Base-by-base conservation (phyloP, 495 filamentous ascomycete genomes). In the Tuber magnatum region DNA sequence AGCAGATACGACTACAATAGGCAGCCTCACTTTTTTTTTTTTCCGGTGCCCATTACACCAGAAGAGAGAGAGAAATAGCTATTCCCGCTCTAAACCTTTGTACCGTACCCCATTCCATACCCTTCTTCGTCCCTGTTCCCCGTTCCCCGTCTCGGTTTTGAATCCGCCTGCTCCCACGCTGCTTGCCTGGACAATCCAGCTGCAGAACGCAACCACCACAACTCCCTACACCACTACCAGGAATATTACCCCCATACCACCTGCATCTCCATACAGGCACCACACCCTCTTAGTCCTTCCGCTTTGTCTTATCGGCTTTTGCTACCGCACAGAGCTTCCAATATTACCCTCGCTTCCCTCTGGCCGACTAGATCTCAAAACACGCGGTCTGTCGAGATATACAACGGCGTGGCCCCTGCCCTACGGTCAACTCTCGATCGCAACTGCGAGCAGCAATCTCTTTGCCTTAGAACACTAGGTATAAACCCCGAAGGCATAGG, bases 371-470 rank as follows among this genome's bases (percentile, higher is more conserved):
- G 77, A 79, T 79, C 76, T 78, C 72, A 72, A 79, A 73, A 79
- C 77, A 78, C 77, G 56, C 77, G 72, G 68, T 70, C 76, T 76
- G 70, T 75, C 72, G 61, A 79, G 77, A 79, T 79, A 79, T 79
- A 76, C 77, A 79, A 75, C 77, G 77, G 77, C 76, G 77, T 79
- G 77, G 76, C 77, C 78, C 76, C 77, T 79, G 78, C 76, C 77
- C 77, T 79, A 79, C 76, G 56, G 77, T 79, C 76, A 72, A 76
- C 77, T 76, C 77, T 79, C 76, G 77, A 79, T 79, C 77, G 77
- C 77, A 76, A 79, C 77, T 77, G 73, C 77, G 71, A 72, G 78
- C 77, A 79, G 78, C 77, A 79, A 79, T 78, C 77, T 48, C 76
- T 72, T 42, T 71, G 69, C 65, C 76, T 78, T 78, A 73, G 76